Conservation (phyloP, 2,329 filamentous ascomycete genomes). For the Penicillium fuscoglaucum region DNA sequence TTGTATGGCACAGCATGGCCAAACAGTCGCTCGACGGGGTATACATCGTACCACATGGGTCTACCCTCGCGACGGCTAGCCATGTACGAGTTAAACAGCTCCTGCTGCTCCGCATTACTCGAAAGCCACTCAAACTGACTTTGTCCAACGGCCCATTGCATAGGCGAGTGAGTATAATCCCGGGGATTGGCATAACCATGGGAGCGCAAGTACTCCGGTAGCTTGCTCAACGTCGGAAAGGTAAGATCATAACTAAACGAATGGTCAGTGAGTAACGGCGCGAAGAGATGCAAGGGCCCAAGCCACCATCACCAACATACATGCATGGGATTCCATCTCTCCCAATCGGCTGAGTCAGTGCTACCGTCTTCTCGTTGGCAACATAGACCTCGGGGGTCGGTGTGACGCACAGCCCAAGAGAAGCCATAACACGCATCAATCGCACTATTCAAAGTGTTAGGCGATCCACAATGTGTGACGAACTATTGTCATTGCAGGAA, state of each 20-base stretch:
- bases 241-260: constrained; percentile 28
- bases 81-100: constrained; percentile 38
- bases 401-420: constrained; percentile 30
- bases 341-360: constrained; percentile 31
- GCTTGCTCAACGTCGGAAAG: constrained; percentile 32
- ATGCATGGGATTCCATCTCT: constrained; percentile 34
- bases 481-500: not conserved
- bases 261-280: not conserved
- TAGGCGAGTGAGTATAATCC: constrained; percentile 32
- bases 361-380: constrained; percentile 30
- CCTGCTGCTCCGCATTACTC: constrained; percentile 26
- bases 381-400: constrained; percentile 24
- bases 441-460: constrained; percentile 23
- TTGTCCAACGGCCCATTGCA: constrained; percentile 36
- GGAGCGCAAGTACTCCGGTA: constrained; percentile 33
- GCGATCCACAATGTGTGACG: not conserved
- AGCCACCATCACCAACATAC: constrained; percentile 17
- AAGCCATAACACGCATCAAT: constrained; percentile 34
- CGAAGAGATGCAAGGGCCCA: not conserved
- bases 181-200: constrained; percentile 30
- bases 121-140: constrained; percentile 39
- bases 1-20: constrained; percentile 25
- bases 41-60: constrained; percentile 35
- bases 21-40: constrained; percentile 29
- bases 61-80: constrained; percentile 33